These are phyloP conservation scores for Boletus pseudo-olivaceus DNA, from an alignment of 768 basidiomycete species.

Conservation along the genomic window DNA sequence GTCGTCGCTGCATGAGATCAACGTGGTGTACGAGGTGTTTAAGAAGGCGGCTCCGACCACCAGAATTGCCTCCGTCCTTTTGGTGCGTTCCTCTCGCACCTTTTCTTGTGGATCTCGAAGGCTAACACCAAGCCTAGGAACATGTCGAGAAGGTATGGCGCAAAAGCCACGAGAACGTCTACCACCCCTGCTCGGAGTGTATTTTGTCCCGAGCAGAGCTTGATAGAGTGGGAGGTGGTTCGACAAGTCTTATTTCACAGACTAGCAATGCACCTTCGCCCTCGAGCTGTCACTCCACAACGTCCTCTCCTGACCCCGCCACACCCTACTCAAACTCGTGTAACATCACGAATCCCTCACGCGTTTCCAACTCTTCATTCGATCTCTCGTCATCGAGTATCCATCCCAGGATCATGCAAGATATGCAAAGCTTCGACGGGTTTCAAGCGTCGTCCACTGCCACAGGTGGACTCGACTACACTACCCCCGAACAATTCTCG, in stretches of 20 bases:
- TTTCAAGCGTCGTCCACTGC: conserved; percentile 23
- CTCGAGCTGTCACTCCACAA: conserved; percentile 3
- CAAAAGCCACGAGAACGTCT: conserved; percentile 43
- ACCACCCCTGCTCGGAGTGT: conserved; percentile 25
- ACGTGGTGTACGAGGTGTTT: conserved; percentile 43
- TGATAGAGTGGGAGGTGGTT: conserved; percentile 50
- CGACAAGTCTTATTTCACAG: conserved; percentile 42
- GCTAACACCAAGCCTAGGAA: conserved; percentile 28
- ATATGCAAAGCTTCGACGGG: conserved; percentile 45
- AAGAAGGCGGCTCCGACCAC: conserved; percentile 44
- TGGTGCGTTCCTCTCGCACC: conserved; percentile 32
- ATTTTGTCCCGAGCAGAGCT: conserved; percentile 44
- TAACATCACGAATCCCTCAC: not conserved
- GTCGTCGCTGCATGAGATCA: conserved; percentile 47
- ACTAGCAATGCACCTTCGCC: conserved; percentile 2
- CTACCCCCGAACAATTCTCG: conserved; percentile 24
- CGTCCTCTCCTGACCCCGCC: conserved; percentile 10
- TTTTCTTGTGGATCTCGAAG: not conserved
- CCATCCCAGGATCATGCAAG: conserved; percentile 45
- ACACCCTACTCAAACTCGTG: conserved; percentile 13
- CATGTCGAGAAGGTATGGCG: conserved; percentile 39
- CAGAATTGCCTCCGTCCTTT: conserved; percentile 42
- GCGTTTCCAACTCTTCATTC: not conserved
- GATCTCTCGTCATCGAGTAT: conserved; percentile 13
- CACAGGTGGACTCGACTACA: conserved; percentile 27